These are phyloP conservation scores for Paspalum notatum DNA, from an alignment of 176 grass and related monocot species.

Conservation along the genomic window DNA sequence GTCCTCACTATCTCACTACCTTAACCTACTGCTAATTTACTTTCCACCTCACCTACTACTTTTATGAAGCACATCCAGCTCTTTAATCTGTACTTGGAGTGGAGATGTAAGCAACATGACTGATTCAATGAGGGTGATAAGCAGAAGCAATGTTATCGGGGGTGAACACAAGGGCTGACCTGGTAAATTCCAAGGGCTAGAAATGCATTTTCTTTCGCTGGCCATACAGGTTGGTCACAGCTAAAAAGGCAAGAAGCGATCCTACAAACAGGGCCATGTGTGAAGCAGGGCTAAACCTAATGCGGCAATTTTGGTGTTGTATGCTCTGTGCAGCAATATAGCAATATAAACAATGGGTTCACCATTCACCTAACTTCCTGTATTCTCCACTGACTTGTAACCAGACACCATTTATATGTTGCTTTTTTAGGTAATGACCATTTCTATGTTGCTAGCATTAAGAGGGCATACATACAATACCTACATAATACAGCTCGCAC, in stretches of 20 bases:
- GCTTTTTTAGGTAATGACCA: neutral
- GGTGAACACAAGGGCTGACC: neutral
- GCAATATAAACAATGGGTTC: conserved; percentile 19
- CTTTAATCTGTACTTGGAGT: conserved; percentile 32
- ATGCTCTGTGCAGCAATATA: conserved; percentile 36
- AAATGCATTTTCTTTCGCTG: conserved; percentile 26
- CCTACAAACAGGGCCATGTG: conserved; percentile 36
- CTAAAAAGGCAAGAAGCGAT: conserved; percentile 33
- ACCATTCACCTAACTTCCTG: conserved; percentile 20
- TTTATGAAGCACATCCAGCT: conserved; percentile 29
- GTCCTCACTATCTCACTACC: conserved; percentile 8
- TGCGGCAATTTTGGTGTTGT: conserved; percentile 28
- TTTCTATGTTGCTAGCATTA: neutral
- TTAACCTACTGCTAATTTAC: conserved; percentile 31
- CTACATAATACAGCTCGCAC: conserved; percentile 21
- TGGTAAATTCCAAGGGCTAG: conserved; percentile 2
- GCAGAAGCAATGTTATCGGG: conserved; percentile 4
- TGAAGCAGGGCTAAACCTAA: conserved; percentile 42
- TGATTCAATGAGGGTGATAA: neutral
- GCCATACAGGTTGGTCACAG: conserved; percentile 49
- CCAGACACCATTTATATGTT: neutral
- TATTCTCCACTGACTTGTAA: conserved; percentile 22
- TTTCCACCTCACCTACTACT: conserved; percentile 12
- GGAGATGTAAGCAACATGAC: neutral
- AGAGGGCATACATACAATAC: conserved; percentile 11